Conservation (phyloP, 345 rosid species). For the Salix suchowensis region DNA sequence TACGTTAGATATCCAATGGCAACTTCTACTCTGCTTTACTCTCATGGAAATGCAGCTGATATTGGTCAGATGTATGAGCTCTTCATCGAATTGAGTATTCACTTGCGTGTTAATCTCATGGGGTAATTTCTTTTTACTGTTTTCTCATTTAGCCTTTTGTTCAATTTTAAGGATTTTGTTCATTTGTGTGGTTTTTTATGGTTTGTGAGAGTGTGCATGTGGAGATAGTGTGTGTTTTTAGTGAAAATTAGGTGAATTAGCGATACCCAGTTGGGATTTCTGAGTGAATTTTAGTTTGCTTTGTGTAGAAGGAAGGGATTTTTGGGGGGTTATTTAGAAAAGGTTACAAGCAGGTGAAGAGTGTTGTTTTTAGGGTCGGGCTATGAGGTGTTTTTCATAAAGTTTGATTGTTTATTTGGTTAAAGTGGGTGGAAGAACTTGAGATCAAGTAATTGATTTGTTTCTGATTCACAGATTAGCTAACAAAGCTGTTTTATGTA, state of each 20-base stretch:
- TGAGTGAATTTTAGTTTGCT: background rate
- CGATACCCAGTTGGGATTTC: background rate
- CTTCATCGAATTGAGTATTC: slow-evolving; percentile 88
- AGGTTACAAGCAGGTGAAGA: background rate
- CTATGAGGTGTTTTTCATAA: background rate
- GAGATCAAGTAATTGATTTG: slow-evolving; percentile 7
- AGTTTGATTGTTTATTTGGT: background rate
- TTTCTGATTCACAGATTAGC: background rate
- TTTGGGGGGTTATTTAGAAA: background rate
- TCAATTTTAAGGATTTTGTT: background rate
- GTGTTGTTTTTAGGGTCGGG: background rate
- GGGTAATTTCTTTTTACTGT: slow-evolving; percentile 47
- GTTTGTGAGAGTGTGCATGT: background rate
- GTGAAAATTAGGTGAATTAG: background rate
- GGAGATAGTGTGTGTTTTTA: background rate
- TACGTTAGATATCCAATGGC: slow-evolving; percentile 89
- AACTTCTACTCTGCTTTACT: slow-evolving; percentile 78
- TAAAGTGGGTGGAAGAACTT: background rate
- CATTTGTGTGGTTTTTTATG: background rate
- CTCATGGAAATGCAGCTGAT: slow-evolving; percentile 99
- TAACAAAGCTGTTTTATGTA: background rate
- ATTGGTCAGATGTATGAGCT: slow-evolving; percentile 99
- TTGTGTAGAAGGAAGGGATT: background rate
- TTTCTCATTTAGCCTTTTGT: background rate
- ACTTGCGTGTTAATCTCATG: slow-evolving; percentile 84